phyloP scores from a whole-genome alignment of 2,329 filamentous ascomycete genomes.

The Xylariomycetidae sp. region DNA sequence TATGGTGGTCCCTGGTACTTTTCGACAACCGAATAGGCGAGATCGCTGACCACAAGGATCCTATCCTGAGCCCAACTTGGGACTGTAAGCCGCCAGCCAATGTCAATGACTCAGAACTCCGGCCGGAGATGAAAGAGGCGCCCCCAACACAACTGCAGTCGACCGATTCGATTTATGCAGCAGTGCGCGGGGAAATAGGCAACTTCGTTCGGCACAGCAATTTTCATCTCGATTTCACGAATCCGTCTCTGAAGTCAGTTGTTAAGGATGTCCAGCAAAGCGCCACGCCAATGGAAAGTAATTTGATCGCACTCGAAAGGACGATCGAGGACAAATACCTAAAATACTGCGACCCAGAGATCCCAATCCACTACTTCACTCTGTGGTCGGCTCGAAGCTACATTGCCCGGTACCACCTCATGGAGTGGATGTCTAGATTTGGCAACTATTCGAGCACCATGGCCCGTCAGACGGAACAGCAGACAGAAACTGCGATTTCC shows the following conservation, averaged over 20 bases:
- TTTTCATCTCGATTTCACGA: conserved; percentile 31
- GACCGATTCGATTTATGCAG: conserved; percentile 38
- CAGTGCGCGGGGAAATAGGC: conserved; percentile 35
- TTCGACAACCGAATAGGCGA: conserved; percentile 55
- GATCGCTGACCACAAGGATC: conserved; percentile 34
- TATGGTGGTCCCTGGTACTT: conserved; percentile 58
- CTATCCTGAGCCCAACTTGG: conserved; percentile 31
- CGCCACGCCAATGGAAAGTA: conserved; percentile 13
- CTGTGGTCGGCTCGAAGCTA: conserved; percentile 33
- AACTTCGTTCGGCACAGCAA: conserved; percentile 31
- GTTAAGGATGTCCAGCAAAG: conserved; percentile 13
- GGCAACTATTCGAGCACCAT: conserved; percentile 14
- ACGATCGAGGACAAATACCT: conserved; percentile 44
- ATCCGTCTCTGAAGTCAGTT: conserved; percentile 25
- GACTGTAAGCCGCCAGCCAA: conserved; percentile 40
- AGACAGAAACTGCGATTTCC: conserved; percentile 24
- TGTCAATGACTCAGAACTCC: conserved; percentile 41
- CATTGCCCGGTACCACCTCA: conserved; percentile 44
- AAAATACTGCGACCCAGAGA: conserved; percentile 31
- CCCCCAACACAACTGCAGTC: conserved; percentile 23
- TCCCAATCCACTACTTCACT: conserved; percentile 37
- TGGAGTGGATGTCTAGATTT: conserved; percentile 47
- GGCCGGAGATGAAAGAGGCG: conserved; percentile 32
- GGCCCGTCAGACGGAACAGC: neutral
- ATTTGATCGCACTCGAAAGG: conserved; percentile 32